A percentile compares a stretch with the other conserved stretches of the same genome.
Conservation (phyloP, 768 basidiomycete genomes). For the Mycena pura region DNA sequence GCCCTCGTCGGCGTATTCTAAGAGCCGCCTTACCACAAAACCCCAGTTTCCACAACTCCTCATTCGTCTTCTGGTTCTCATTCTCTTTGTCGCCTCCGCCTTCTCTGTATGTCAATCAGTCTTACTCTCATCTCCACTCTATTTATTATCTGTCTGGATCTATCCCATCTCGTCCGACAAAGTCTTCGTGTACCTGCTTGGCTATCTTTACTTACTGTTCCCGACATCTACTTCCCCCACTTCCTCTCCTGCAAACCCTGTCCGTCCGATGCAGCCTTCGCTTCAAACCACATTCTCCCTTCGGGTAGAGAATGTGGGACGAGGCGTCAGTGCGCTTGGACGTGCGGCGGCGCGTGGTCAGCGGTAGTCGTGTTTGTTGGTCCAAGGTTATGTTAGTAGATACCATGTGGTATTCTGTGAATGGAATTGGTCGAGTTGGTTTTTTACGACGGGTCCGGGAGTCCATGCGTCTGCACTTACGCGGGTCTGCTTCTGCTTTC, state of each 20-base stretch:
- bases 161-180: background rate
- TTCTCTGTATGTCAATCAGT: conserved; percentile 25
- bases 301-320: conserved; percentile 18
- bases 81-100: conserved; percentile 16
- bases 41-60: conserved; percentile 9
- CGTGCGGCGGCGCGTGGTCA: background rate
- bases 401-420: background rate
- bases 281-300: conserved; percentile 13
- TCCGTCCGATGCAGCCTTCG: conserved; percentile 25
- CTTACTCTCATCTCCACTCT: conserved; percentile 27
- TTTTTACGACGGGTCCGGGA: background rate
- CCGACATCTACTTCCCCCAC: background rate
- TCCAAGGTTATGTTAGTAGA: background rate
- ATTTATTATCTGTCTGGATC: conserved; percentile 24
- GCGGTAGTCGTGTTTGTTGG: background rate
- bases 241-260: background rate
- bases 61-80: conserved; percentile 17
- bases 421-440: conserved; percentile 12
- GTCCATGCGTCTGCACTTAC: too few relatives aligned
- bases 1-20: conserved; percentile 24
- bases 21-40: conserved; percentile 16
- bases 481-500: too few relatives aligned
- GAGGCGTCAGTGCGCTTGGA: conserved; percentile 26
- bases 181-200: background rate
- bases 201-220: background rate